phyloP scores from a whole-genome alignment of 257 asterid genomes.

The Solanum pinnatisectum region DNA sequence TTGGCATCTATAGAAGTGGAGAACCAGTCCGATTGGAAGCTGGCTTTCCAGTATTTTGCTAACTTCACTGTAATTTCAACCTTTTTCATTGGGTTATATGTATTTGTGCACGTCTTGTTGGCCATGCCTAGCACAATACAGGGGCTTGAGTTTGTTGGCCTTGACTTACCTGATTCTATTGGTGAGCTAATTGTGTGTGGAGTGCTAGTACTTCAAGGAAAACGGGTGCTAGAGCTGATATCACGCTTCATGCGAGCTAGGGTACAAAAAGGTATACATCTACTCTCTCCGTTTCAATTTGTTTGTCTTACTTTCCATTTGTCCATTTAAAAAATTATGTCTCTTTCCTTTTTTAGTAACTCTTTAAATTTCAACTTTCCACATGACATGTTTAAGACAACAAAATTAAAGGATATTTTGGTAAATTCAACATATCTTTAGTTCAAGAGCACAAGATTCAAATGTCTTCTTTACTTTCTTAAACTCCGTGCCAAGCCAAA shows the following conservation, averaged over 20 bases:
- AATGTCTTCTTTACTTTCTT: neutral
- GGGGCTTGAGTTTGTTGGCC: slow-evolving; percentile 95
- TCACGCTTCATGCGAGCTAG: slow-evolving; percentile 96
- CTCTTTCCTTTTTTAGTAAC: neutral
- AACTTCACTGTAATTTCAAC: slow-evolving; percentile 73
- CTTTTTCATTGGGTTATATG: slow-evolving; percentile 50
- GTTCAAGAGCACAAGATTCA: neutral
- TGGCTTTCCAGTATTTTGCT: slow-evolving; percentile 82
- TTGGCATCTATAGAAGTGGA: slow-evolving; percentile 81
- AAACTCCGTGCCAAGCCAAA: neutral
- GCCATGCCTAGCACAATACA: slow-evolving; percentile 67
- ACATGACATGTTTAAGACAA: neutral
- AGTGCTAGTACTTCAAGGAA: slow-evolving; percentile 85
- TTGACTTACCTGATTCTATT: slow-evolving; percentile 94
- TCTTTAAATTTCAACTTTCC: neutral
- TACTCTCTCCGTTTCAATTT: neutral
- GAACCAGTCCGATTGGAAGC: slow-evolving; percentile 67
- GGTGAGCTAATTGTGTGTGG: slow-evolving; percentile 87
- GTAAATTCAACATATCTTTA: neutral
- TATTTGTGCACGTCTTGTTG: slow-evolving; percentile 59
- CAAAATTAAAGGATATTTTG: neutral
- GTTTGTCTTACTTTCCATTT: neutral
- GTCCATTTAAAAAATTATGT: neutral
- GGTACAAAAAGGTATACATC: slow-evolving; percentile 57
- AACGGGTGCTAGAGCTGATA: slow-evolving; percentile 64